phyloP scores from a whole-genome alignment of 78 protist genomes.

The Acrasis kona region DNA sequence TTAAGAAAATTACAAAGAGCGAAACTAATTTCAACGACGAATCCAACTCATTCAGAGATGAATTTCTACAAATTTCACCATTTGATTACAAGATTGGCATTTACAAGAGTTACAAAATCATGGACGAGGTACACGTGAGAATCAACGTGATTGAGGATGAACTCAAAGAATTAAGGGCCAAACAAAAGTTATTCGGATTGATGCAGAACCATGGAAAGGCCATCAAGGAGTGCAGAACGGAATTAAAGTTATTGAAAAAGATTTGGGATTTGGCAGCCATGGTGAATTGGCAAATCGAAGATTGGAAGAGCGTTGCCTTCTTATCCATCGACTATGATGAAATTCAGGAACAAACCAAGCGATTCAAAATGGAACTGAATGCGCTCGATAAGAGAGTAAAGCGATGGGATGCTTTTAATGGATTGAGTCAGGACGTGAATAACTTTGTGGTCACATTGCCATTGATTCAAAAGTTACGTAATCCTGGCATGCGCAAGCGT shows the following conservation, averaged over 20 bases:
- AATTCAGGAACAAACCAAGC: slow-evolving; percentile 41
- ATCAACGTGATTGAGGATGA: not conserved
- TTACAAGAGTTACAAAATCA: slow-evolving; percentile 12
- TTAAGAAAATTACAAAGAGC: not conserved
- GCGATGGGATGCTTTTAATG: slow-evolving; percentile 35
- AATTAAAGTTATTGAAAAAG: slow-evolving; percentile 22
- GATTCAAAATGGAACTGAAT: slow-evolving; percentile 15
- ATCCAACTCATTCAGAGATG: no score
- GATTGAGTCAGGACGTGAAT: slow-evolving; percentile 36
- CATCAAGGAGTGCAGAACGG: slow-evolving; percentile 12
- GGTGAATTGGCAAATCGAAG: slow-evolving; percentile 1
- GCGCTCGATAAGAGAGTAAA: not conserved
- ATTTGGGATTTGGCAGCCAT: slow-evolving; percentile 52
- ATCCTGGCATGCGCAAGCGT: slow-evolving; percentile 62
- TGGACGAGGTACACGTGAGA: slow-evolving; percentile 3
- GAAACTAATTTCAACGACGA: not conserved
- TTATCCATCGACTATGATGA: slow-evolving; percentile 30
- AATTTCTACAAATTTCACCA: no score
- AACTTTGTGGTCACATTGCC: slow-evolving; percentile 50
- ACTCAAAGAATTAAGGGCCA: not conserved
- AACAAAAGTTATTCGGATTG: slow-evolving; percentile 36
- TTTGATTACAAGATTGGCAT: no score
- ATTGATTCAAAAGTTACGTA: slow-evolving; percentile 49
- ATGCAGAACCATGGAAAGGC: not conserved
- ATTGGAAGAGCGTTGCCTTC: slow-evolving; percentile 30